These are phyloP conservation scores for Geum urbanum DNA, from an alignment of 306 rosid species.

Conservation along the genomic window DNA sequence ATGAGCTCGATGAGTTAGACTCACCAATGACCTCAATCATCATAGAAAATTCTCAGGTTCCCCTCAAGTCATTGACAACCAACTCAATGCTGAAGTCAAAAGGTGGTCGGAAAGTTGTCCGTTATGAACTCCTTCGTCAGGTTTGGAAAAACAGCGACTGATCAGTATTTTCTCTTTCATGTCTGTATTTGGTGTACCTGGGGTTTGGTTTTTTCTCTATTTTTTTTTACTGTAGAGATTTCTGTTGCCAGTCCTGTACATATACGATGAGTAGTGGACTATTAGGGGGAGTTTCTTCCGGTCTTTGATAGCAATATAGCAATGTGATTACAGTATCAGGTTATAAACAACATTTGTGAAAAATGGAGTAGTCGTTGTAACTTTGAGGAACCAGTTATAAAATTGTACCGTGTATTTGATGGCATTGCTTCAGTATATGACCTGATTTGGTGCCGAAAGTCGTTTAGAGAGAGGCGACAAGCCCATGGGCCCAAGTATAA, in stretches of 20 bases:
- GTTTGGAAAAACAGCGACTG: constrained; percentile 57
- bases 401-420: too few relatives aligned
- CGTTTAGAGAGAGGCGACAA: too few relatives aligned
- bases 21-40: constrained; percentile 62
- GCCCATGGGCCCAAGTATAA: too few relatives aligned
- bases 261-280: neutral
- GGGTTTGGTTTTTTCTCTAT: neutral
- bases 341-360: neutral
- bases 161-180: constrained; percentile 7
- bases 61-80: constrained; percentile 25
- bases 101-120: constrained; percentile 42
- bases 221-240: neutral
- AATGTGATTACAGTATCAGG: neutral
- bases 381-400: too few relatives aligned
- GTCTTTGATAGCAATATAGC: constrained; percentile 11
- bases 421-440: too few relatives aligned
- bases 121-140: constrained; percentile 70
- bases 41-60: constrained; percentile 37
- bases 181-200: neutral
- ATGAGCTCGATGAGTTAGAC: constrained; percentile 85
- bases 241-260: constrained; percentile 9
- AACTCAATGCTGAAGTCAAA: constrained; percentile 25
- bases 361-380: neutral
- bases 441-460: too few relatives aligned
- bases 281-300: neutral